Base-by-base conservation (phyloP, 1,284 basidiomycete genomes). In the Ustilago loliicola region DNA sequence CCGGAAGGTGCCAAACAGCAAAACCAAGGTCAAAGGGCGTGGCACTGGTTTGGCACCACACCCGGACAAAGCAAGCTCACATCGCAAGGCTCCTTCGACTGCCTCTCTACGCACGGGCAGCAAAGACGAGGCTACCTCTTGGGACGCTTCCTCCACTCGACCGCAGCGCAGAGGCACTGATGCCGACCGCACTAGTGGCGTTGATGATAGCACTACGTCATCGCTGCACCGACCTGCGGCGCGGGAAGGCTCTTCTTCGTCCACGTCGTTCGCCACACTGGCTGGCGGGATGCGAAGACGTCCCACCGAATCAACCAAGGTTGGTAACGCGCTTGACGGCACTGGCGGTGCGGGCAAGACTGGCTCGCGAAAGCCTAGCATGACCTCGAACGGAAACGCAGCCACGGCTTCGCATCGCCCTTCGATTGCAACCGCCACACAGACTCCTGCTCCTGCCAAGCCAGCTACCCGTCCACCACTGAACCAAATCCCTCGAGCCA, bases 261-360 rank as follows among this genome's bases (percentile, higher is more conserved):
- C 71, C 2, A 54, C 66, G 11, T 58, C 71, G 4, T 68, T 58
- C 21, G 61, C 32, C 27, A 36, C 29, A 3, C 9, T 34, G 9
- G 48, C 27, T 8, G 66, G 65, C 6, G 66, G 66, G 21, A 11
- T 68, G 34, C 66, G 71, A 15, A 54, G 52, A 53, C 63, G 66
- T 25, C 80, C 79, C 1, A 59, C 52, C 6, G 73, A 73, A n/a
- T 72, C 79, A 19, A 54, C 64, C 38, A 70, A 66, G 58, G 72
- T 84, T 7, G 82, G 82, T 42, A 84, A 84, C 27, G 80, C 82
- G 8, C 65, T 84, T 17, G 82, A 84, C 45, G 80, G 80, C 17
- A 83, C 80, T 2, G 68, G 67, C 9, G 76, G 72, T 17, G 45
- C 60, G 1, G 50, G 48, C 13, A 51, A 45, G 54, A 38, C 30